Conservation (phyloP, 192 early-diverging fungal species). For the Linnemannia zychae region DNA sequence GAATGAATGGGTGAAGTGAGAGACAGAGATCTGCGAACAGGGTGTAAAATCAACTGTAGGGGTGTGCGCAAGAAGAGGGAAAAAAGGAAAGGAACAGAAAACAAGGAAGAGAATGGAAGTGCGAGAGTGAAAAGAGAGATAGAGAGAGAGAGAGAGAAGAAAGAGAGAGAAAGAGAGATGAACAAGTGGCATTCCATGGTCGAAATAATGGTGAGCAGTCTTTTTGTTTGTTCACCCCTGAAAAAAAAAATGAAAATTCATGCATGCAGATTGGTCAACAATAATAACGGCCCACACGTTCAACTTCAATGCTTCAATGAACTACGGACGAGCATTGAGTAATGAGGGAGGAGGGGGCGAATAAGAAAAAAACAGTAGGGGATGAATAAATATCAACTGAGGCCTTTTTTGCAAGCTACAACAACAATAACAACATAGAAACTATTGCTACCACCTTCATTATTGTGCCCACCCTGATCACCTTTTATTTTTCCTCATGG, state of each 20-base stretch:
- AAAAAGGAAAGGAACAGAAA: not conserved
- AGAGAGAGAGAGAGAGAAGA: not conserved
- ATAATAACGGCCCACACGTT: not conserved
- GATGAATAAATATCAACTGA: too few relatives aligned
- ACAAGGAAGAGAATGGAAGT: not conserved
- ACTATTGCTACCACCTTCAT: too few relatives aligned
- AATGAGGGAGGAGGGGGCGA: conserved; percentile 11
- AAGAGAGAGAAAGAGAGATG: not conserved
- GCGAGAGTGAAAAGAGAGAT: not conserved
- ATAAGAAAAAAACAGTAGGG: not conserved
- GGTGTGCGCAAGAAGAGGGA: not conserved
- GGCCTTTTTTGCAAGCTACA: too few relatives aligned
- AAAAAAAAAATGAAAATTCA: conserved; percentile 36
- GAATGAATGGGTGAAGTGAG: too few relatives aligned
- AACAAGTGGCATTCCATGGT: not conserved
- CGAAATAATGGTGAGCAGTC: not conserved
- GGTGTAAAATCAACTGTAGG: not conserved
- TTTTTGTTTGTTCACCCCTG: not conserved
- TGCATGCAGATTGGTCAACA: not conserved
- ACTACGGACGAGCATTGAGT: not conserved
- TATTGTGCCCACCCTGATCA: too few relatives aligned
- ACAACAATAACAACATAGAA: too few relatives aligned
- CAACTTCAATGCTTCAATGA: conserved; percentile 15
- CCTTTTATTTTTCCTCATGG: too few relatives aligned
- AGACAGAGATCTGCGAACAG: not conserved